Evolutionary conservation across 2,329 filamentous ascomycete species (phyloP).

Genomic region (Massarina eburnea): DNA sequence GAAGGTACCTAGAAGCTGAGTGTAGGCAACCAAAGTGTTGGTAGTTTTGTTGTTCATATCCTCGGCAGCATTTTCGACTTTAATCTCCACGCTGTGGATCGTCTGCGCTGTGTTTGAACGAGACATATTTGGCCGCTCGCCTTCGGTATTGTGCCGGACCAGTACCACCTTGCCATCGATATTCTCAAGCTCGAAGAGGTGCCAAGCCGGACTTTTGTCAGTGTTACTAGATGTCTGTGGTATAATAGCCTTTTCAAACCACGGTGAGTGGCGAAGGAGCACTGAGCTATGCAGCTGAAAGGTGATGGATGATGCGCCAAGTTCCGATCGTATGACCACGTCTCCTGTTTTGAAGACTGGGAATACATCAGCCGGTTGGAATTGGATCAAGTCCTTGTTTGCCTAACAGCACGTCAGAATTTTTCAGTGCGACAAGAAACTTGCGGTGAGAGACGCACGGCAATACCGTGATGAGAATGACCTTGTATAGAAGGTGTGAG

Average conservation of each 20-base stretch:
- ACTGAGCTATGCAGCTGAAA: slow-evolving; percentile 16
- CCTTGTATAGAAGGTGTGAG: too few relatives aligned
- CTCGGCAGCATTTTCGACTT: slow-evolving; percentile 9
- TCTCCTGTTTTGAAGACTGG: slow-evolving; percentile 17
- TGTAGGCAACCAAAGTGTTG: slow-evolving; percentile 8
- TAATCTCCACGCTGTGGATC: slow-evolving; percentile 6
- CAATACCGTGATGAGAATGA: too few relatives aligned
- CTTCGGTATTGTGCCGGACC: neutral
- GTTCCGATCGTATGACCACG: slow-evolving; percentile 12
- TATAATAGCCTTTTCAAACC: slow-evolving; percentile 8
- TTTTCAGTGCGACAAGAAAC: neutral
- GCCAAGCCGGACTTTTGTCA: slow-evolving; percentile 1
- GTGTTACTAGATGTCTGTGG: neutral
- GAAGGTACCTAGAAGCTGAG: slow-evolving; percentile 29
- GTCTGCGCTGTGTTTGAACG: neutral
- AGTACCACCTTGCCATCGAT: slow-evolving; percentile 2
- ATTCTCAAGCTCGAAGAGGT: slow-evolving; percentile 9
- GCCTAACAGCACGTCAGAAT: neutral
- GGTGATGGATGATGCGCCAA: neutral
- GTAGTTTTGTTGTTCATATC: neutral
- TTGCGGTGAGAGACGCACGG: neutral
- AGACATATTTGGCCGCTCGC: slow-evolving; percentile 1
- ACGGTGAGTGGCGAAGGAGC: slow-evolving; percentile 11
- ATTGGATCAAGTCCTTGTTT: neutral
- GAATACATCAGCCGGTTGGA: slow-evolving; percentile 9